phyloP scores from a whole-genome alignment of 371 early-diverging fungal species.

The Dinochytrium kinnereticum region DNA sequence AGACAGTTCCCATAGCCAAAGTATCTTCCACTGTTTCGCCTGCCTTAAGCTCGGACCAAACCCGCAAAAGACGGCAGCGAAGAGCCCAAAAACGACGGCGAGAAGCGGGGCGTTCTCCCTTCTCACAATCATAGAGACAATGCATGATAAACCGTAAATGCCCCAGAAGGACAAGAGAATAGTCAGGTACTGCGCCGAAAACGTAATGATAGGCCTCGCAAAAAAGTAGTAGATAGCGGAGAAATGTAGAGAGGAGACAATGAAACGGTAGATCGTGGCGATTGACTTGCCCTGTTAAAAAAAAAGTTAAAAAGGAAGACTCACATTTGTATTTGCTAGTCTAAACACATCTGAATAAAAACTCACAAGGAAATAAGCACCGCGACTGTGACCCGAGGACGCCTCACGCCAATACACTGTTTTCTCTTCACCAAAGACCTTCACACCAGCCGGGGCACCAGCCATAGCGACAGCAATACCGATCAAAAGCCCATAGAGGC shows the following conservation, averaged over 20 bases:
- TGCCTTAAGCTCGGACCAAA: conserved; percentile 40
- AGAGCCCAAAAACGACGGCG: conserved; percentile 42
- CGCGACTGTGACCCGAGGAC: conserved; percentile 40
- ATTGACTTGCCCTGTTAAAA: conserved; percentile 35
- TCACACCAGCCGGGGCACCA: conserved; percentile 48
- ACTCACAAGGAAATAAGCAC: conserved; percentile 48
- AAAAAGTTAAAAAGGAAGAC: not conserved
- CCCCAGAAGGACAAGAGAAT: conserved; percentile 48
- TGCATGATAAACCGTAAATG: conserved; percentile 47
- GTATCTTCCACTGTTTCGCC: conserved; percentile 34
- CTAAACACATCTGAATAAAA: not conserved
- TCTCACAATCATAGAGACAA: conserved; percentile 42
- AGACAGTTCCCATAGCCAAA: conserved; percentile 42
- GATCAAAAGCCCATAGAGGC: conserved; percentile 45
- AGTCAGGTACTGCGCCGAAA: conserved; percentile 37
- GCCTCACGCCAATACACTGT: conserved; percentile 48
- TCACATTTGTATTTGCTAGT: not conserved
- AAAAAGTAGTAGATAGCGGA: conserved; percentile 39
- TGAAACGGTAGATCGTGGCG: conserved; percentile 38
- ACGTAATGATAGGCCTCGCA: conserved; percentile 41
- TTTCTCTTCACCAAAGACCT: conserved; percentile 54
- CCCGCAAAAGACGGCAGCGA: conserved; percentile 49
- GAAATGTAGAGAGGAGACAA: conserved; percentile 39
- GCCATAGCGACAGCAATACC: conserved; percentile 48
- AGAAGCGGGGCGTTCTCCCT: conserved; percentile 47